Conservation (phyloP, 2,329 filamentous ascomycete genomes). For the Scleromitrula shiraiana region DNA sequence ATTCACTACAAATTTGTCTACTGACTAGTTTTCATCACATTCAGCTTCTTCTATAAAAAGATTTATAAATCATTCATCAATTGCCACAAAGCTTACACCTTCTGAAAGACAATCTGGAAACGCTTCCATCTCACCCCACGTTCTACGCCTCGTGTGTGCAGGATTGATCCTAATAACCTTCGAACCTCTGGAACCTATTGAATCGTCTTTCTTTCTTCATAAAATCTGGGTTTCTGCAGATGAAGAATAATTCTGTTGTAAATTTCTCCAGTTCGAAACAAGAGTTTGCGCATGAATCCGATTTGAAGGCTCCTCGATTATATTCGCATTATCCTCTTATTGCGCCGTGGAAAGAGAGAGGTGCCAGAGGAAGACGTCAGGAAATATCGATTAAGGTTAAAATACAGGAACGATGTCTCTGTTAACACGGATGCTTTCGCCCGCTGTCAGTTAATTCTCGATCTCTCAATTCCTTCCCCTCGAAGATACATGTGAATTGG, state of each 20-base stretch:
- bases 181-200: not conserved
- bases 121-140: conserved; percentile 3
- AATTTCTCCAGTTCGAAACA: not conserved
- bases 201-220: not conserved
- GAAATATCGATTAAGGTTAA: not conserved
- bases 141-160: conserved; percentile 7
- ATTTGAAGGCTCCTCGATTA: not conserved
- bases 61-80: not conserved
- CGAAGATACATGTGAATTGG: not conserved
- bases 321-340: not conserved
- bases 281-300: conserved; percentile 6
- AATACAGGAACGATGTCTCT: conserved; percentile 1
- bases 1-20: not conserved
- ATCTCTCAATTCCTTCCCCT: not conserved
- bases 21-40: conserved; percentile 2
- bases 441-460: conserved; percentile 2
- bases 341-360: conserved; percentile 1
- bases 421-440: conserved; percentile 9
- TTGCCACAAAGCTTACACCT: conserved; percentile 1
- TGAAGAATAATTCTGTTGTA: not conserved
- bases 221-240: not conserved
- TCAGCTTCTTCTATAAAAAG: not conserved
- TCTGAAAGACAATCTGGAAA: conserved; percentile 6
- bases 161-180: conserved; percentile 1
- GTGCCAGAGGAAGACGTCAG: not conserved